phyloP scores from a whole-genome alignment of 306 rosid genomes.

The Lagenaria siceraria region DNA sequence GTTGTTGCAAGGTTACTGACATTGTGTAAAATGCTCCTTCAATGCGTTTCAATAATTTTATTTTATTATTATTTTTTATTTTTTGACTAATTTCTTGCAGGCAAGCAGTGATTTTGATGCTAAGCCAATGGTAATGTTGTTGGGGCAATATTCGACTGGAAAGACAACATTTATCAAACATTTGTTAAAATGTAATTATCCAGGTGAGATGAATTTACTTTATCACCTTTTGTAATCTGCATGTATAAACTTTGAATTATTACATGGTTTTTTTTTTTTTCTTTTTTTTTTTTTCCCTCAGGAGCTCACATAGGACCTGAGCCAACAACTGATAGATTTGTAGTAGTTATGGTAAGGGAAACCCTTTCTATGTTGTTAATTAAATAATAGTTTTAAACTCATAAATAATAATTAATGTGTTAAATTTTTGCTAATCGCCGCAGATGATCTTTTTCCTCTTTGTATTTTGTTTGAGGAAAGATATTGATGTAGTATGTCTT shows the following conservation, averaged over 20 bases:
- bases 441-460: background rate
- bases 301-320: conserved; percentile 98
- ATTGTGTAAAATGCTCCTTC: background rate
- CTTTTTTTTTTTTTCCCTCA: conserved; percentile 9
- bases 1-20: background rate
- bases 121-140: conserved; percentile 97
- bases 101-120: conserved; percentile 81
- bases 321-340: conserved; percentile 96
- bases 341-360: conserved; percentile 74
- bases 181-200: conserved; percentile 62
- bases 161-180: conserved; percentile 94
- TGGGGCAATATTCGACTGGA: conserved; percentile 97
- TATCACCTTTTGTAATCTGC: background rate
- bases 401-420: background rate
- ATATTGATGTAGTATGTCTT: background rate
- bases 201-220: conserved; percentile 45
- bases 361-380: background rate
- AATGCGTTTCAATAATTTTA: background rate
- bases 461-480: background rate
- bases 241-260: background rate
- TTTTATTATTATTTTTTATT: too few species aligned
- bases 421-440: background rate
- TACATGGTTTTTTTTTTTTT: background rate
- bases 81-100: conserved; percentile 21
- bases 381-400: background rate